Percentiles rank a stretch among this genome's conserved stretches.
Evolutionary conservation across 106 monocot genomes (phyloP).

Genomic region (Acanthochlamys bracteata): DNA sequence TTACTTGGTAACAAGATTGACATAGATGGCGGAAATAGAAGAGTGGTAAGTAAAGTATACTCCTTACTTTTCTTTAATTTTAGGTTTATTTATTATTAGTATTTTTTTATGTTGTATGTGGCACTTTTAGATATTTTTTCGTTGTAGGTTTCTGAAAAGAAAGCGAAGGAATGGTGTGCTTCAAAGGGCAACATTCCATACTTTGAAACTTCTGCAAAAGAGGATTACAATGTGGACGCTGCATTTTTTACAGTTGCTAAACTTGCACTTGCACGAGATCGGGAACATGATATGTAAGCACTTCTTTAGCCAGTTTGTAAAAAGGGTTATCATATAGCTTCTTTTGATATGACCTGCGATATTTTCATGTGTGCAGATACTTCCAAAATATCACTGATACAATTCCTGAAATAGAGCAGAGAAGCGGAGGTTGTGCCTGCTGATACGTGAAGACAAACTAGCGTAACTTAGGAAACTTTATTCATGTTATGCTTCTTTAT

Average conservation of each 20-base stretch:
- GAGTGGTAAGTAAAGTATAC: slow-evolving; percentile 31
- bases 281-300: slow-evolving; percentile 53
- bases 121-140: not conserved
- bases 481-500: not conserved
- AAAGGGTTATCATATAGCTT: no score
- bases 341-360: no score
- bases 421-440: slow-evolving; percentile 49
- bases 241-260: slow-evolving; percentile 51
- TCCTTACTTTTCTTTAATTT: not conserved
- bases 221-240: slow-evolving; percentile 45
- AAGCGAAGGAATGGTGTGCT: slow-evolving; percentile 61
- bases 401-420: slow-evolving; percentile 24
- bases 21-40: slow-evolving; percentile 46
- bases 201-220: slow-evolving; percentile 74
- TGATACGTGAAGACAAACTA: slow-evolving; percentile 2
- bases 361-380: slow-evolving; percentile 30
- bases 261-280: slow-evolving; percentile 38
- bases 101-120: not conserved
- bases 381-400: slow-evolving; percentile 52
- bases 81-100: no score
- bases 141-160: slow-evolving; percentile 50
- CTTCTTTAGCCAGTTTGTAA: not conserved
- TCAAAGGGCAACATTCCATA: slow-evolving; percentile 53
- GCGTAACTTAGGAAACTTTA: no score
- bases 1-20: slow-evolving; percentile 71